Base-by-base conservation (phyloP, 805 yeast species). In the Citeromyces nyonsensis region DNA sequence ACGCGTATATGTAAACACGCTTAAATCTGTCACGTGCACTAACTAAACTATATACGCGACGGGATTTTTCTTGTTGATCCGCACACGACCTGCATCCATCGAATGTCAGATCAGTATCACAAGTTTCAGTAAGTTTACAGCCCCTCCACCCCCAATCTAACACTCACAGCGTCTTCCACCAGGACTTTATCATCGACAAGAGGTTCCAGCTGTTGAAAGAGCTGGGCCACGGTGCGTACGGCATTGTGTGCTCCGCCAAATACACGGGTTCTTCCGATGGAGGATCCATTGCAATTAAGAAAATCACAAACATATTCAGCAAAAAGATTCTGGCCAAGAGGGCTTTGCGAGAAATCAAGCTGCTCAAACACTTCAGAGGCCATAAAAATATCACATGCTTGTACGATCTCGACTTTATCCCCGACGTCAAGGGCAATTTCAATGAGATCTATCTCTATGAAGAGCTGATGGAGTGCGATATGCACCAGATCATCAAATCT, bases 181-280 rank as follows among this genome's bases (percentile, higher is more conserved):
- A 91, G 56, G 95, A 84, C 49, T 91, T 91, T 52, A 72, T 86
- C 28, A 86, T 91, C 36, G 97, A 91, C 53, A 73, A 72, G 41
- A 61, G 95, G 34, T 84, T 88, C 51, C 82, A 84, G 48, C 67
- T 91, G 43, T 83, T 84, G 36, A 27, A 86, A 47, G 97, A 91
- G 44, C 67, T 91, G 26, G 98, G 98, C 4, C 96, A 91, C 45
- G 98, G 98, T 9, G 97, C 98, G 1, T 91, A 91, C 48, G 98
- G 98, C 28, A 77, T 88, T 4, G 98, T 91, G 5, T 88, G 96
- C 48, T 80, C 94, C 1, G 98, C 98, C 11, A 71, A 75, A 43
- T 86, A 85, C 51, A 65, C 72, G 4, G 81, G 73, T 34, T 61
- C 71, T 1, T 69, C 69, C 4, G 82, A 75, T 33, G 88, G 79